Base-by-base conservation (phyloP, 352 stramenopile species). In the Phytophthora sp. region DNA sequence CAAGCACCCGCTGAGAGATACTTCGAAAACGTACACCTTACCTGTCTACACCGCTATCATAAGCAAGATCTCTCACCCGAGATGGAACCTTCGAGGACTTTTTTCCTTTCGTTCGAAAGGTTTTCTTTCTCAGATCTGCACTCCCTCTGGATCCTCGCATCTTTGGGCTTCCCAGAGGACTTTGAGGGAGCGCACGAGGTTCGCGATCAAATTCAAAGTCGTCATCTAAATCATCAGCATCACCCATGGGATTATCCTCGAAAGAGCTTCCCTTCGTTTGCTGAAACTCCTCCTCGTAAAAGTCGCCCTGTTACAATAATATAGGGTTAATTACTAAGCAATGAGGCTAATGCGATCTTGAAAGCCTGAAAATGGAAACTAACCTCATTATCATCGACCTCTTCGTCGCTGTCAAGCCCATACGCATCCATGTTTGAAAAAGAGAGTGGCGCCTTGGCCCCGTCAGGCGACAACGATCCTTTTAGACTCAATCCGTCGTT, bases 141-240 rank as follows among this genome's bases (percentile, higher is more conserved):
- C 50, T 59, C 4, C 64, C 68, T 68, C 66, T 76, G 10, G 51
- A 61, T 2, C 51, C 45, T 30, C 81, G 71, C 21, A 72, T 54
- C 50, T 92, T 94, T 13, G 80, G 82, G 39, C 84, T 92, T 7
- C 66, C 49, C 8, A 77, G 67, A 43, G 81, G 80, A 31, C 76
- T 93, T 56, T 76, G 69, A 15, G 71, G 53, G 17, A 76, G 62
- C 20, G 62, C 58, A 20, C 73, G 76, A 43, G 74, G 73, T 42
- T 95, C 86, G 17, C 87, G 64, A 66, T 96, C 88, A 63, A 96
- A 96, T 46, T 95, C 88, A 50, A 95, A 95, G 50, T 96, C 88
- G 48, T 96, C 88, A 57, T 96, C 88, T 23, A 71, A 69, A 63
- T 96, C 88, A 39, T 96, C 88, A 12, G 66, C 28, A 66, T 96